Base-by-base conservation (phyloP, 192 early-diverging fungal species). In the Coemansia sp. region DNA sequence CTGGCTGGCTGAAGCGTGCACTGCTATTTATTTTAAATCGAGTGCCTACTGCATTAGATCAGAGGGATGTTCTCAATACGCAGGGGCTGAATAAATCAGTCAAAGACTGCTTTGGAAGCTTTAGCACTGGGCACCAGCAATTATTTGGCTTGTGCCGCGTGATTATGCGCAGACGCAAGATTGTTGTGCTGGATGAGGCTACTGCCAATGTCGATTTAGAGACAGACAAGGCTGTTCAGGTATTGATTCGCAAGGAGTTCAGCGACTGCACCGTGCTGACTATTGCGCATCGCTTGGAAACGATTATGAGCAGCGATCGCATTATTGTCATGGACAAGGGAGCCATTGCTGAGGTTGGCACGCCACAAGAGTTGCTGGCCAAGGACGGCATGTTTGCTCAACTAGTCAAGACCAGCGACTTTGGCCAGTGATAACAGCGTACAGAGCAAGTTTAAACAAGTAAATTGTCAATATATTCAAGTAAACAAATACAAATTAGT, bases 241-340 rank as follows among this genome's bases (percentile, higher is more conserved):
- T 31, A 29, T 54, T 77, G 25, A 83, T 90, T 37, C 76, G 78
- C 5, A 76, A 71, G 5, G 66, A 86, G 41, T 88, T 89, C 66
- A 62, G 51, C 1, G 60, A 77, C 41, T 31, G 25, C 38, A 65
- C 64, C 0, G 82, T 89, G 15, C 53, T 89, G 9, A 86, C 86
- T 25, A 89, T 89, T 58, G 88, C 90, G 0, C 90, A 95, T 72
- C 87, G 93, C 37, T 64, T 91, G 31, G 89, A 91, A 40, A 91
- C 90, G 0, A 77, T 88, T 0, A 72, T 87, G 43, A 77, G 86
- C 60, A 89, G 86, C 54, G 91, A 93, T 62, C 79, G 81, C 53
- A 84, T 93, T 63, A 53, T 92, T 19, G 91, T 92, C 5, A 71
- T 94, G 25, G 85, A 91, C 42, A 62, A 86, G n/a, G 92, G 92